Evolutionary conservation across 2,329 filamentous ascomycete species (phyloP), one percentile per base, ranked within the genome.

Genomic region (Pseudocercospora eumusae): DNA sequence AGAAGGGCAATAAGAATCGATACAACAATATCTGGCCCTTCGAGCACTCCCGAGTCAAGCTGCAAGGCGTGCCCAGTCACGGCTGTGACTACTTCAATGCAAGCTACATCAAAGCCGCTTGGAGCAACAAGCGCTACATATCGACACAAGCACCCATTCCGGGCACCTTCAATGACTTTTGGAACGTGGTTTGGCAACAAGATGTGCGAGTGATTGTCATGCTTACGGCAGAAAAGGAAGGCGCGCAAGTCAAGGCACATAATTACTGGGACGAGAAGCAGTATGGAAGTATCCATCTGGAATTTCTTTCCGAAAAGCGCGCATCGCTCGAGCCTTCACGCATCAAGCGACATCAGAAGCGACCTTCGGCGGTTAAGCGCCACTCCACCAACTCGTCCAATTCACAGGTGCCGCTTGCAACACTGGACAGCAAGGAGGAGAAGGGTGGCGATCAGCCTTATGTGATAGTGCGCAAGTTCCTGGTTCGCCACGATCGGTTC

Each of bases 11-110:
- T 18, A 98, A 98, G 80, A 99, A 99, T 70, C 86, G 95, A 8
- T 99, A 99, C 80, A 98, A 97, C 79, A 96, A 97, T 69, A 97
- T 98, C 60, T 88, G 96, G 78, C 95, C 95, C 0, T 99, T 96
- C 74, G 93, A 98, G 72, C 95, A 99, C 76, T 88, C 92, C 2
- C 83, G 95, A 62, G 95, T 99, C 58, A 92, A 86, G 67, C 78
- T 99, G 52, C 83, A 90, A 67, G 85, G 86, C 45, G 85, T 88
- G 36, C 79, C 84, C 0, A 79, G 83, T 1, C 88, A 88, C 11
- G 83, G 81, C 21, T 96, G 93, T 75, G 95, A 99, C 75, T 99
- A 99, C 72, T 87, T 99, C 77, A 99, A 99, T 73, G 95, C 93
- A 18, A 98, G 91, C 74, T 86, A 96, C 69, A 81, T 98, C 64